Evolutionary conservation across 1,284 basidiomycete species (phyloP).

Genomic region (Tetrapyrgos nigripes): DNA sequence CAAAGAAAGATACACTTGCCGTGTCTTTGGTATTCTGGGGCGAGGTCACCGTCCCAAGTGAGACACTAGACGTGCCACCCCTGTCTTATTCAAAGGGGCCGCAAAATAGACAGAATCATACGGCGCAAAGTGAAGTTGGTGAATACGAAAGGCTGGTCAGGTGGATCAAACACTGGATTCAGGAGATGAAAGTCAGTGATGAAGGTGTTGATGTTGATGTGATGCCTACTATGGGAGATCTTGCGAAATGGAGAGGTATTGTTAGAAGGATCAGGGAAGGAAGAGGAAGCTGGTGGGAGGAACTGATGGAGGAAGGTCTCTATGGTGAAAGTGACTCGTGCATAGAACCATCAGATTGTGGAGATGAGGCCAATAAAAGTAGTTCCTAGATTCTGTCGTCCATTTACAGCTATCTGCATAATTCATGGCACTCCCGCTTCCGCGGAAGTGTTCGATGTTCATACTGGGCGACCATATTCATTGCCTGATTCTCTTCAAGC

Average conservation of each 20-base stretch:
- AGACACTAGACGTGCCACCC: neutral
- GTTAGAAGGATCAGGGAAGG: neutral
- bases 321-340: neutral
- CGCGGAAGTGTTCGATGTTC: no score
- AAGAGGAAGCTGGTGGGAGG: neutral
- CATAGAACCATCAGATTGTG: no score
- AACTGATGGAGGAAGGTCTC: neutral
- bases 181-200: neutral
- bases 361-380: no score
- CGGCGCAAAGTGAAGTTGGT: neutral
- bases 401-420: no score
- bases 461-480: no score
- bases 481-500: no score
- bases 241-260: neutral
- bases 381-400: no score
- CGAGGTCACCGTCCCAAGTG: slow-evolving; percentile 45
- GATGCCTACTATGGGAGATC: neutral
- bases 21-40: slow-evolving; percentile 73
- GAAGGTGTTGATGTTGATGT: neutral
- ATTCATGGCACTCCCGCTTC: no score
- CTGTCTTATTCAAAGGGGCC: neutral
- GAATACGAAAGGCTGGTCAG: neutral
- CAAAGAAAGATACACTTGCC: slow-evolving; percentile 61
- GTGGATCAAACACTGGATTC: neutral
- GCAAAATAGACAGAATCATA: no score